Base-by-base conservation (phyloP, 2,329 filamentous ascomycete species). In the Incumbomyces delicatus region DNA sequence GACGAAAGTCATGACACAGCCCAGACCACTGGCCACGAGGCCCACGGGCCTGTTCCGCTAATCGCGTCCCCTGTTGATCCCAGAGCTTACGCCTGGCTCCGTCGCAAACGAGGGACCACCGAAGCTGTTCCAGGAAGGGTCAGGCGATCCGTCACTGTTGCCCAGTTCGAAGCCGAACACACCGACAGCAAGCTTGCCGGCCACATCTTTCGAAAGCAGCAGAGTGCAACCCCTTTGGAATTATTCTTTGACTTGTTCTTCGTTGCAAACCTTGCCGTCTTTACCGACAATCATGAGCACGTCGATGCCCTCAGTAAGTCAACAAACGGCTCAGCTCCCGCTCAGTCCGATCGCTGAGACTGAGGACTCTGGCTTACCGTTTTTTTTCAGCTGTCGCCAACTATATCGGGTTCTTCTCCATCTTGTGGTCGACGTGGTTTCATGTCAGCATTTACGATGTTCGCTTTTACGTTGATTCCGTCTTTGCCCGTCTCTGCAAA, bases 381-480 rank as follows among this genome's bases (percentile, higher is more conserved):
- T 27, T 4, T 27, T 27, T 4, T 27, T 4, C 8, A 27, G 22
- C 22, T 8, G 48, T 72, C 12, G 60, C 60, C 40, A 63, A 69
- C 30, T 73, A 77, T 56, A 65, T 76, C 44, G 66, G 75, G 35
- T 77, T 75, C 59, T 71, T 78, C 57, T 62, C 74, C 17, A 66
- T 83, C 14, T 65, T 83, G 5, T 84, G 80, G 80, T 75, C 81
- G 49, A 82, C 77, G 14, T 84, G 81, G 81, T 71, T 82, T 31
- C 69, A 80, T 49, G 74, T 78, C 20, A 73, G 74, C 7, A 63
- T 83, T 1, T 82, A 79, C 59, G 80, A 85, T 60, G 74, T 83
- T 31, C 77, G 80, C 0, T 84, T 81, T 58, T 73, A 76, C 1
- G 70, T 75, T 17, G 80, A 85, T 60, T 79, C 74, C 32, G 66